Evolutionary conservation across 2,329 filamentous ascomycete species (phyloP).

Genomic region (Cladosporium phlei): DNA sequence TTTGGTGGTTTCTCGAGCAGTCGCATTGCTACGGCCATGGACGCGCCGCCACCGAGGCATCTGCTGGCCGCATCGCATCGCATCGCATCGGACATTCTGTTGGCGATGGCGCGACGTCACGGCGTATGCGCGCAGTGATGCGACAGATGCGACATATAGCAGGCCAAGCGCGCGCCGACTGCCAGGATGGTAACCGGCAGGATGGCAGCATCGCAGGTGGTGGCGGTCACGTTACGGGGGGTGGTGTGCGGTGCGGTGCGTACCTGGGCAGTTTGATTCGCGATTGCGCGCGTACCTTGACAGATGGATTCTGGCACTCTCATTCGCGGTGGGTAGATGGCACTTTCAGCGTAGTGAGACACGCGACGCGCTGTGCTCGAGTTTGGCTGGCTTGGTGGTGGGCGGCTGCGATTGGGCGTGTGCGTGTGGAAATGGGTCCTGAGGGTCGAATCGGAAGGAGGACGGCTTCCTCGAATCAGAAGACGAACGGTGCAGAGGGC

Average conservation of each 20-base stretch:
- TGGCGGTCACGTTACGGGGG: constrained; percentile 10
- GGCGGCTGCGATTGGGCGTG: constrained; percentile 11
- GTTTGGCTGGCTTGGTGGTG: constrained; percentile 2
- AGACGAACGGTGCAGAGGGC: too few species aligned
- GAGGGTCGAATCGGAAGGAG: too few species aligned
- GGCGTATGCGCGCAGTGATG: background rate
- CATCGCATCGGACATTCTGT: too few species aligned
- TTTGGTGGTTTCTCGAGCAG: background rate
- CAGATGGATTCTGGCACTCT: too few species aligned
- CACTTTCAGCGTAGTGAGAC: constrained; percentile 1
- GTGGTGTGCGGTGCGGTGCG: constrained; percentile 7
- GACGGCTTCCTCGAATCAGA: too few species aligned
- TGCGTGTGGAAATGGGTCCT: too few species aligned
- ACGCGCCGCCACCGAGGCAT: background rate
- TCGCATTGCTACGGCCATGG: background rate
- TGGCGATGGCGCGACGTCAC: constrained; percentile 7
- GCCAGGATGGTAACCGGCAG: too few species aligned
- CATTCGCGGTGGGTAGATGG: constrained; percentile 1
- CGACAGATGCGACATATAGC: background rate
- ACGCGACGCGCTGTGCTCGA: constrained; percentile 14
- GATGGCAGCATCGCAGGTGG: constrained; percentile 7
- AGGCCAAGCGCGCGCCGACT: background rate
- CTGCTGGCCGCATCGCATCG: constrained; percentile 4
- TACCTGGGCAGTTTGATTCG: background rate
- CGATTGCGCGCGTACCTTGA: background rate